These are phyloP conservation scores for Kazachstania bromeliacearum DNA, from an alignment of 805 yeast genomes.

Conservation along the genomic window DNA sequence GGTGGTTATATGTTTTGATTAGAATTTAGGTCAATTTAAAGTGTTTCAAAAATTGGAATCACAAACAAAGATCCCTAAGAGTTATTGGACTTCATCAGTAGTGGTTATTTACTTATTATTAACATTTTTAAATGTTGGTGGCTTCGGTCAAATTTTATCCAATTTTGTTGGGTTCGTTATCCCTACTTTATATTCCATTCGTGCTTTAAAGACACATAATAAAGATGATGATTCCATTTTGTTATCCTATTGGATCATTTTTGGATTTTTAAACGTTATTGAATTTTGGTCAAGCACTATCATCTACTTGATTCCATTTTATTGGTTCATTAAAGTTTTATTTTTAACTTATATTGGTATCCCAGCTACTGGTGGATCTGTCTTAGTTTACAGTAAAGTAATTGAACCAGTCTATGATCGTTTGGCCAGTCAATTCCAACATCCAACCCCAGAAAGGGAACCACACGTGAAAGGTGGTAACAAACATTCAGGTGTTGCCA, in stretches of 20 bases:
- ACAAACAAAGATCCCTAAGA: conserved; percentile 58
- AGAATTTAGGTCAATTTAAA: conserved; percentile 27
- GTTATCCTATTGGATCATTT: conserved; percentile 97
- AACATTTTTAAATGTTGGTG: conserved; percentile 85
- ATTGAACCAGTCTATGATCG: conserved; percentile 54
- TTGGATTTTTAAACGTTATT: conserved; percentile 77
- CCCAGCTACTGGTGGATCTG: conserved; percentile 85
- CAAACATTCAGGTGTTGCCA: conserved; percentile 11
- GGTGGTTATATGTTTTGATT: no score
- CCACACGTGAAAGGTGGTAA: conserved; percentile 24
- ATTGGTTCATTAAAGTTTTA: conserved; percentile 86
- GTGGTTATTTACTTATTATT: conserved; percentile 61
- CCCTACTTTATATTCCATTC: conserved; percentile 82
- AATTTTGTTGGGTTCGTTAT: conserved; percentile 84
- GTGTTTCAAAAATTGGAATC: conserved; percentile 35
- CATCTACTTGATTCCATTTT: conserved; percentile 92
- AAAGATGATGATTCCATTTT: conserved; percentile 76
- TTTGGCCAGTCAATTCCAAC: conserved; percentile 6
- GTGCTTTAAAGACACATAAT: conserved; percentile 66
- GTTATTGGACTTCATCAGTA: conserved; percentile 67
- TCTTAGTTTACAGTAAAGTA: conserved; percentile 50
- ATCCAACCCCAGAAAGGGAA: no score
- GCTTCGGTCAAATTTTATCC: conserved; percentile 87
- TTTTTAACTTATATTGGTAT: conserved; percentile 80
- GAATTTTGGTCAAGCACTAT: conserved; percentile 95